Conservation (phyloP, 2,329 filamentous ascomycete species). For the Macroventuria anomochaeta region DNA sequence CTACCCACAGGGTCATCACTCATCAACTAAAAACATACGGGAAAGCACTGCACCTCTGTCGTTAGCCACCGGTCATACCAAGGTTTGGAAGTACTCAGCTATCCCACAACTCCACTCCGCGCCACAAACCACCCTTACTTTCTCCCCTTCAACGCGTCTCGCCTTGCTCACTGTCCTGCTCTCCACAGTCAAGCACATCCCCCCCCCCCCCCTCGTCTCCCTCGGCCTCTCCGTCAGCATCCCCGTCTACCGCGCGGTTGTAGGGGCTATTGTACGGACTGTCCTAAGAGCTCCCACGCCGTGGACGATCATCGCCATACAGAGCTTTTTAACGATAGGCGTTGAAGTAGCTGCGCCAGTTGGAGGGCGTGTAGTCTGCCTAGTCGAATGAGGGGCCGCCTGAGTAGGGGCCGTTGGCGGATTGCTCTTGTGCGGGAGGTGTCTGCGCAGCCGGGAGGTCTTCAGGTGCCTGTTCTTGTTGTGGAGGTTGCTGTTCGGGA, state of each 20-base stretch:
- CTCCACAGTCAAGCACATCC: conserved; percentile 5
- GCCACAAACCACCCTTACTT: no score
- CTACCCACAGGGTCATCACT: background rate
- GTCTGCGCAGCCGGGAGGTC: background rate
- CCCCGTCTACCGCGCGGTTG: background rate
- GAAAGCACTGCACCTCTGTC: no score
- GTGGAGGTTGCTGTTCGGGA: background rate
- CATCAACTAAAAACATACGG: background rate
- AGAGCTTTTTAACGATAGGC: conserved; percentile 6
- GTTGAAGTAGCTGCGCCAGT: conserved; percentile 10
- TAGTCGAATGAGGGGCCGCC: conserved; percentile 1
- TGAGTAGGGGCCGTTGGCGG: background rate
- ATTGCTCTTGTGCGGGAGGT: background rate
- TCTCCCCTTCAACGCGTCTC: no score
- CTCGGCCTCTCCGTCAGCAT: background rate
- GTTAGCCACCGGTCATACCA: no score
- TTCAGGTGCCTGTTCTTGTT: no score
- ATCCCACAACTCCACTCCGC: no score
- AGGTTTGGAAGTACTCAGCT: no score
- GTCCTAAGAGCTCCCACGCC: background rate
- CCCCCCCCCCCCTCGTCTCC: conserved; percentile 3
- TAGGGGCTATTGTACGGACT: background rate
- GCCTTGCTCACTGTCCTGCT: background rate
- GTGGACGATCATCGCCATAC: background rate
- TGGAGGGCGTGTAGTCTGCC: background rate